Evolutionary conservation across 306 rosid species (phyloP).

Genomic region (Elaeagnus macrophylla): DNA sequence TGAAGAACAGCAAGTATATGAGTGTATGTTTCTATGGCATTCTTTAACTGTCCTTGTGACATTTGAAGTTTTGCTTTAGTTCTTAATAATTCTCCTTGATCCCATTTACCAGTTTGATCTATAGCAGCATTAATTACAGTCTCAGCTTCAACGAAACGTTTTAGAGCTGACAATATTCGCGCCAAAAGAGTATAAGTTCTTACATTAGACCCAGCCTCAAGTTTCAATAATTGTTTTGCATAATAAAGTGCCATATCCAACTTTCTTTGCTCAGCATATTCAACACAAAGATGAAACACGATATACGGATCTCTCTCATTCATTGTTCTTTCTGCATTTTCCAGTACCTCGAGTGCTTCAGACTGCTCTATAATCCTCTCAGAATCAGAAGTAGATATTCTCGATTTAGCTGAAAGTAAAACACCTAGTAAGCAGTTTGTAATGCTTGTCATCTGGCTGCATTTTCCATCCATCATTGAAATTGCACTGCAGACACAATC

Average conservation of each 20-base stretch:
- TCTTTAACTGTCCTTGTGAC: constrained; percentile 66
- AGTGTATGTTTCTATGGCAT: constrained; percentile 57
- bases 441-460: constrained; percentile 43
- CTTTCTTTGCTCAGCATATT: constrained; percentile 80
- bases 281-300: constrained; percentile 68
- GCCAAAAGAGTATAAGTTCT: constrained; percentile 53
- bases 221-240: constrained; percentile 54
- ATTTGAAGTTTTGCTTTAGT: constrained; percentile 79
- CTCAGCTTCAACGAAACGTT: constrained; percentile 64
- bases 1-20: constrained; percentile 80
- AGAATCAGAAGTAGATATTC: constrained; percentile 46
- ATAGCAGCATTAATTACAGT: constrained; percentile 67
- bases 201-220: constrained; percentile 68
- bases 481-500: constrained; percentile 41
- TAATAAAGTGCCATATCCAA: constrained; percentile 52
- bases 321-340: constrained; percentile 46
- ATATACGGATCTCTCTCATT: constrained; percentile 55
- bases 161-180: constrained; percentile 73
- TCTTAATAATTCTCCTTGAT: constrained; percentile 73
- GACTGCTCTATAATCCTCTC: constrained; percentile 50
- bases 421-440: constrained; percentile 68
- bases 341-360: constrained; percentile 54
- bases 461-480: constrained; percentile 42
- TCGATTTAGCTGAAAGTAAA: constrained; percentile 55
- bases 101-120: constrained; percentile 85